Base-by-base conservation (phyloP, 164 flowering plant genomes). In the Berberis thunbergii region DNA sequence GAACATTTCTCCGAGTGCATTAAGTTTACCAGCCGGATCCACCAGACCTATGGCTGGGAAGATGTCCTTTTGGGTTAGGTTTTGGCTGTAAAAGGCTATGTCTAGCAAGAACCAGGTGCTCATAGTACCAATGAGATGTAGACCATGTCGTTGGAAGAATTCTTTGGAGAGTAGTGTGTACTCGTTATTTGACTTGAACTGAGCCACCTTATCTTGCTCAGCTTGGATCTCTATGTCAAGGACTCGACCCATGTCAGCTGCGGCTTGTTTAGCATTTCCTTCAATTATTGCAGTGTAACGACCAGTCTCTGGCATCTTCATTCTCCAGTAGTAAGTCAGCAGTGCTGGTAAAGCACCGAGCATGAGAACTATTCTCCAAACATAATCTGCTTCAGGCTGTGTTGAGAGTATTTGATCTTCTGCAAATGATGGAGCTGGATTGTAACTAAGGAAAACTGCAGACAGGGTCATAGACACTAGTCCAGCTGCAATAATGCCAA, bases 221-320 rank as follows among this genome's bases (percentile, higher is more conserved):
- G 63, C 77, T 57, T 76, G 70, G 42, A 83, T 72, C 26, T 83
- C 80, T 1, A 81, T 70, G 3, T 79, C 77, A 3, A 83, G 78
- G 5, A 83, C 85, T 26, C 70, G 60, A 0, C 82, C 80, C 87
- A 83, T 83, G 59, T 83, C 85, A 1, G 56, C 13, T 0, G 83
- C 80, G 0, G 83, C 83, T 64, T 79, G 82, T 46, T 78, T 79
- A 3, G 79, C 80, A 43, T 81, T 81, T 2, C 85, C 82, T 65
- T 77, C 78, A 2, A 81, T 77, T 1, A 81, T 4, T 2, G 85
- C 82, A 0, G 81, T 81, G 79, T 81, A 81, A 5, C 85, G 76
- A 6, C 79, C 81, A 2, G 85, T 81, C 61, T 81, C 82, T 0
- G 85, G 82, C 85, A 81, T 81, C 68, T 79, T 81, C 85, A 79